phyloP scores from a whole-genome alignment of 2,329 filamentous ascomycete genomes.

The Blumeria hordei region DNA sequence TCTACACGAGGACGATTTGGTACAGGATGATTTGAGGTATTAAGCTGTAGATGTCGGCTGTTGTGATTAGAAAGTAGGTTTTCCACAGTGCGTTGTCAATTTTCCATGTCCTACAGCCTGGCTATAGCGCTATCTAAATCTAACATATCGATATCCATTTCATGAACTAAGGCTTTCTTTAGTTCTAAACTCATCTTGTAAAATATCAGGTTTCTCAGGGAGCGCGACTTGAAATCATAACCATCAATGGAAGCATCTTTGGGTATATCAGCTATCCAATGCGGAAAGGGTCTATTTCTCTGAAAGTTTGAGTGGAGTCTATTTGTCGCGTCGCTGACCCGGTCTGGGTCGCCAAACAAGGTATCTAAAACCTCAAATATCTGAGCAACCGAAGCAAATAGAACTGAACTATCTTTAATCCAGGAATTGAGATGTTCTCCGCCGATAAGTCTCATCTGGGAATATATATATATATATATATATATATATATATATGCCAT shows the following conservation, averaged over 20 bases:
- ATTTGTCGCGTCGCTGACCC: not conserved
- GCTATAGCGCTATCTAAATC: too few relatives aligned
- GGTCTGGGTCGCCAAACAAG: not conserved
- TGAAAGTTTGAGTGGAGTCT: not conserved
- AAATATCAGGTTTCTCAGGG: not conserved
- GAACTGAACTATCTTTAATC: too few relatives aligned
- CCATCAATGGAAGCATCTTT: not conserved
- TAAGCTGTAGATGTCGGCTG: too few relatives aligned
- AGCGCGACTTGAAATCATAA: not conserved
- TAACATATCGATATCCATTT: too few relatives aligned
- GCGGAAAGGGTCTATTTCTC: not conserved
- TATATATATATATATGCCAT: not conserved
- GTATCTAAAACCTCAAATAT: not conserved
- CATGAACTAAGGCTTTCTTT: too few relatives aligned
- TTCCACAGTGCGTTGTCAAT: too few relatives aligned
- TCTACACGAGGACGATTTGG: too few relatives aligned
- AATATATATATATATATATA: not conserved
- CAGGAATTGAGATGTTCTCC: not conserved
- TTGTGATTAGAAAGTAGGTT: too few relatives aligned
- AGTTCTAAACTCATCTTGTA: not conserved
- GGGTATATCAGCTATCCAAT: not conserved
- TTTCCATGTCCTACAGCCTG: too few relatives aligned
- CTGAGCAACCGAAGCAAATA: not conserved
- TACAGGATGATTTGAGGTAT: too few relatives aligned
- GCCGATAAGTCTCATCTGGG: not conserved